A percentile compares a stretch with the other conserved stretches of the same genome.
phyloP scores from a whole-genome alignment of 106 monocot species.

The Dendrobium chrysotoxum region DNA sequence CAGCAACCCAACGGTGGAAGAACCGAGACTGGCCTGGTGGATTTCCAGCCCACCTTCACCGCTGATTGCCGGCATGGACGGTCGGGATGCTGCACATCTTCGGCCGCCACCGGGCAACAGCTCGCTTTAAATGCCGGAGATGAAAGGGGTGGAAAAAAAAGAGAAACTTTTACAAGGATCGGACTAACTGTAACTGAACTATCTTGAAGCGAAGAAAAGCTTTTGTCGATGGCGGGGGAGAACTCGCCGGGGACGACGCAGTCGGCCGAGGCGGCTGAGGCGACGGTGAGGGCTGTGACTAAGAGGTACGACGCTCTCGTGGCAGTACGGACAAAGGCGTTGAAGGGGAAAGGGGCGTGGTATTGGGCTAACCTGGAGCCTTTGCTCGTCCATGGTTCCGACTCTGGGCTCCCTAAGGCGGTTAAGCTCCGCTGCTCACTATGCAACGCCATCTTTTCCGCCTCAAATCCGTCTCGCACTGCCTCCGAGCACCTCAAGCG shows the following conservation, averaged over 20 bases:
- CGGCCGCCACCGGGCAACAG: not conserved
- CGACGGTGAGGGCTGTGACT: conserved; percentile 20
- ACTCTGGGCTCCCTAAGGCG: conserved; percentile 42
- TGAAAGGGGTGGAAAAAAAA: not conserved
- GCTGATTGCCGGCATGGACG: not conserved
- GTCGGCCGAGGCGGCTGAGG: conserved; percentile 25
- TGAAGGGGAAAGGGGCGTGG: conserved; percentile 67
- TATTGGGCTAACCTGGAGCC: conserved; percentile 63
- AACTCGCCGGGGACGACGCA: not conserved
- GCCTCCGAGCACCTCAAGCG: conserved; percentile 66
- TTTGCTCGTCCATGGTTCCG: conserved; percentile 28
- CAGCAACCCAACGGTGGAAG: not conserved
- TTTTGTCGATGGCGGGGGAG: not conserved
- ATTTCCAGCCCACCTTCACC: not conserved
- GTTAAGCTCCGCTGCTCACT: conserved; percentile 63
- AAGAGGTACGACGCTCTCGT: conserved; percentile 45
- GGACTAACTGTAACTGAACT: not conserved
- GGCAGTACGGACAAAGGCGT: conserved; percentile 40
- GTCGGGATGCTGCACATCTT: not conserved
- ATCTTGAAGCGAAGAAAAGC: not conserved
- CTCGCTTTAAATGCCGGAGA: not conserved
- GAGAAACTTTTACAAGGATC: not conserved
- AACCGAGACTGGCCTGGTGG: not conserved
- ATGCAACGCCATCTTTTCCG: conserved; percentile 56
- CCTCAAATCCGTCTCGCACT: conserved; percentile 66